Conservation (phyloP, 2,329 filamentous ascomycete species). For the Exophiala sideris region DNA sequence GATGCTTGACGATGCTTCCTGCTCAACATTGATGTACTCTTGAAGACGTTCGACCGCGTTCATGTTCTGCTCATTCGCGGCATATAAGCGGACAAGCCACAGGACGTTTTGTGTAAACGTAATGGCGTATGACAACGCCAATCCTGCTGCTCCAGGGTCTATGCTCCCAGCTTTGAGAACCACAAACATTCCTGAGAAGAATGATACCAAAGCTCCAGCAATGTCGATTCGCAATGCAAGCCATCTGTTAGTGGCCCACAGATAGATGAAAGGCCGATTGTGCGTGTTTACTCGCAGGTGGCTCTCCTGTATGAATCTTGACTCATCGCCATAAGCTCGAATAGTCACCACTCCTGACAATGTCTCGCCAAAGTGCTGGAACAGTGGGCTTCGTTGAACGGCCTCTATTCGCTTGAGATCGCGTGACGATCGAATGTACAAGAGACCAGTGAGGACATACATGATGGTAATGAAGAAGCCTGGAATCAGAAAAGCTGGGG, state of each 20-base stretch:
- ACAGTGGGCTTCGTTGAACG: slow-evolving; percentile 87
- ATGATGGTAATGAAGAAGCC: slow-evolving; percentile 78
- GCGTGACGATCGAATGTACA: slow-evolving; percentile 89
- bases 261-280: slow-evolving; percentile 87
- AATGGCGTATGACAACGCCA: slow-evolving; percentile 92
- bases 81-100: slow-evolving; percentile 92
- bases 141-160: slow-evolving; percentile 85
- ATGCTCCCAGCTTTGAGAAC: slow-evolving; percentile 77
- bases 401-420: slow-evolving; percentile 95
- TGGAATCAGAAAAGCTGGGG: slow-evolving; percentile 84
- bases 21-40: slow-evolving; percentile 94
- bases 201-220: slow-evolving; percentile 84
- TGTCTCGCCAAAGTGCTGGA: slow-evolving; percentile 97
- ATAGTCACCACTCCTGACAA: slow-evolving; percentile 94
- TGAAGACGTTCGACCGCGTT: slow-evolving; percentile 97
- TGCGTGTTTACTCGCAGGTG: slow-evolving; percentile 83
- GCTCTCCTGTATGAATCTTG: slow-evolving; percentile 91
- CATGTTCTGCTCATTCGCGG: slow-evolving; percentile 98
- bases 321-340: slow-evolving; percentile 89
- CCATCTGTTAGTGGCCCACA: slow-evolving; percentile 98
- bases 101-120: slow-evolving; percentile 95
- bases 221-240: slow-evolving; percentile 88
- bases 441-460: slow-evolving; percentile 77
- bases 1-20: slow-evolving; percentile 77
- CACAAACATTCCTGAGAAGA: slow-evolving; percentile 90